A percentile compares a stretch with the other conserved stretches of the same genome.
phyloP scores from a whole-genome alignment of 1,139 yeast species.

The Yamadazyma jaroonii region DNA sequence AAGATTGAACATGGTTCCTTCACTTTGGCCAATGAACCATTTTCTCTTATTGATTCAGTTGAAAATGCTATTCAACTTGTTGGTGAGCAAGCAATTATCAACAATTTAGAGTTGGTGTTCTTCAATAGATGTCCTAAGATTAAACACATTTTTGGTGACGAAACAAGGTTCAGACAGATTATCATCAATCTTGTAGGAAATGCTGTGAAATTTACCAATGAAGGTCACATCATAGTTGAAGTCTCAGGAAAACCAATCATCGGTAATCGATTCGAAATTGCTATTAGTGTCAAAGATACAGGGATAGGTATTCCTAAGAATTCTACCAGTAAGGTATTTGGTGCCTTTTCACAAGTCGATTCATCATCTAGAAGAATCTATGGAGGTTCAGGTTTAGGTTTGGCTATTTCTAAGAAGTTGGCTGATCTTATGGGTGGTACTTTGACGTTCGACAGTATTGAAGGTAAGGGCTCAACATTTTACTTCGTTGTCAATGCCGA shows the following conservation, averaged over 20 bases:
- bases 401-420: conserved; percentile 56
- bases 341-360: conserved; percentile 61
- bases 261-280: conserved; percentile 40
- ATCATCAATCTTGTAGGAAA: conserved; percentile 56
- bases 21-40: conserved; percentile 45
- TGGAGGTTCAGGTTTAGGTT: conserved; percentile 63
- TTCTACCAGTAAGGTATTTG: conserved; percentile 48
- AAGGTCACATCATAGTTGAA: conserved; percentile 46
- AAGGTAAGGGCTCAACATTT: conserved; percentile 53
- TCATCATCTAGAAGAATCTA: conserved; percentile 54
- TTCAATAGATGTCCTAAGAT: conserved; percentile 43
- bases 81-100: conserved; percentile 50
- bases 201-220: conserved; percentile 53
- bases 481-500: conserved; percentile 35
- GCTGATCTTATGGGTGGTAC: conserved; percentile 60
- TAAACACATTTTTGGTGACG: conserved; percentile 48
- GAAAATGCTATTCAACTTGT: conserved; percentile 52
- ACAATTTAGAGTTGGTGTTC: conserved; percentile 47
- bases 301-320: conserved; percentile 62
- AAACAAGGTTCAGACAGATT: conserved; percentile 52
- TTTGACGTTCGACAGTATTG: conserved; percentile 48
- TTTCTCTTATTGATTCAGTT: conserved; percentile 48
- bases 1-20: conserved; percentile 58
- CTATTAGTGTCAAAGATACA: conserved; percentile 48
- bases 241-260: conserved; percentile 28